Conservation (phyloP, 2,329 filamentous ascomycete genomes). For the Fusarium guadeloupense region DNA sequence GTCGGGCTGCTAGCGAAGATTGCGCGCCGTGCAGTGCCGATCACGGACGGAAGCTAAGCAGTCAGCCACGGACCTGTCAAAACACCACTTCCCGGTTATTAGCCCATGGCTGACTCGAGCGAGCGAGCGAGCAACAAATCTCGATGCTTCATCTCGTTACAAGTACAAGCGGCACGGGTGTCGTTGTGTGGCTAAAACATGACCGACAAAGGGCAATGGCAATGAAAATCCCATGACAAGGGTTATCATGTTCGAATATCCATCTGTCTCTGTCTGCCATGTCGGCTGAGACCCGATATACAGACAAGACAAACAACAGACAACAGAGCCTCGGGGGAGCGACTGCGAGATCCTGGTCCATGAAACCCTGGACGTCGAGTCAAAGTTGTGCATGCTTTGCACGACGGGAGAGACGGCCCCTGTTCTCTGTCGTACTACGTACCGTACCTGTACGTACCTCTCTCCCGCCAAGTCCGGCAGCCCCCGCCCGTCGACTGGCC, state of each 20-base stretch:
- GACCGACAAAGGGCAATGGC: background rate
- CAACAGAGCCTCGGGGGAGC: constrained; percentile 3
- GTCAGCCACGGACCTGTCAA: constrained; percentile 7
- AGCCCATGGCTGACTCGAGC: background rate
- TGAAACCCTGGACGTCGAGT: constrained; percentile 14
- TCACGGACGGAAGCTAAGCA: constrained; percentile 10
- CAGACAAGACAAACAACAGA: background rate
- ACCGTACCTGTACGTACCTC: constrained; percentile 22
- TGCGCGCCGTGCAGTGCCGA: constrained; percentile 21
- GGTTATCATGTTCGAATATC: background rate
- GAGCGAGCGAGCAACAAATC: background rate
- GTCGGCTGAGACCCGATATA: no score
- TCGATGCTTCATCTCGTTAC: background rate
- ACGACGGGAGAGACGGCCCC: background rate
- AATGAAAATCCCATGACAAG: constrained; percentile 11
- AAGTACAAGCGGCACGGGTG: background rate
- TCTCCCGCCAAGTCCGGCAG: constrained; percentile 41
- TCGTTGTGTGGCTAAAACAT: background rate
- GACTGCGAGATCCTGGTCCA: constrained; percentile 13
- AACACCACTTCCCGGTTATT: constrained; percentile 1
- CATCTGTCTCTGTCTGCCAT: no score
- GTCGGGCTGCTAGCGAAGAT: no score
- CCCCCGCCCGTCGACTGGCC: constrained; percentile 41
- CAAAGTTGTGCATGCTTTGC: constrained; percentile 36
- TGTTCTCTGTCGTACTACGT: constrained; percentile 7